These are phyloP conservation scores for Clonostachys chloroleuca DNA, from an alignment of 2,329 filamentous ascomycete genomes.

Conservation along the genomic window DNA sequence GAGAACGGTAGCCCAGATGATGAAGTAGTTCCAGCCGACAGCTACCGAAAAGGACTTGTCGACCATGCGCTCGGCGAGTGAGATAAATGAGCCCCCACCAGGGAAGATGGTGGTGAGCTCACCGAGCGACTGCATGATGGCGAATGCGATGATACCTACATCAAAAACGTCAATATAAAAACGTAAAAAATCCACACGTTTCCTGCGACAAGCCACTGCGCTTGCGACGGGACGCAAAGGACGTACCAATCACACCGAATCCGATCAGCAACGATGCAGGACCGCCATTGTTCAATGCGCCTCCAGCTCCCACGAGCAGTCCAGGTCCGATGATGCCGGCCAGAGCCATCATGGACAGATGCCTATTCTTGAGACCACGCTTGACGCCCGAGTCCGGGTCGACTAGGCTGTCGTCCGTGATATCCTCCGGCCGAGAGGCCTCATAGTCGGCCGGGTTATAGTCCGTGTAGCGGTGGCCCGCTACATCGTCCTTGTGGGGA, in stretches of 20 bases:
- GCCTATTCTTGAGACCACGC: slow-evolving; percentile 63
- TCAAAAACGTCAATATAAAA: neutral
- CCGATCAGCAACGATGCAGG: slow-evolving; percentile 70
- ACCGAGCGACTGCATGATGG: slow-evolving; percentile 69
- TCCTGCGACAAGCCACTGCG: neutral
- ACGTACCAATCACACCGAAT: slow-evolving; percentile 60
- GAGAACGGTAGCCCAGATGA: slow-evolving; percentile 62
- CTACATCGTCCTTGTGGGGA: too few relatives aligned
- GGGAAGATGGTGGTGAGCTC: slow-evolving; percentile 73
- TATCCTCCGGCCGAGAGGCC: too few relatives aligned
- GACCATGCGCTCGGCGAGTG: slow-evolving; percentile 65
- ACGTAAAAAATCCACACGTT: neutral
- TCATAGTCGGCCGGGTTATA: too few relatives aligned
- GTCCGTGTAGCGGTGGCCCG: too few relatives aligned
- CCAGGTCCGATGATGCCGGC: slow-evolving; percentile 65
- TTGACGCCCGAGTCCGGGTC: slow-evolving; percentile 63
- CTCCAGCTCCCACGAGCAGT: slow-evolving; percentile 66
- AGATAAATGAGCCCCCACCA: slow-evolving; percentile 67
- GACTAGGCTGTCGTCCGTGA: slow-evolving; percentile 33
- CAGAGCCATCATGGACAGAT: slow-evolving; percentile 62
- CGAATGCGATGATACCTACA: slow-evolving; percentile 54
- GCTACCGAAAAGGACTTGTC: slow-evolving; percentile 66
- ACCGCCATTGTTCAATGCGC: slow-evolving; percentile 63
- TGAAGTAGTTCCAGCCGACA: slow-evolving; percentile 69
- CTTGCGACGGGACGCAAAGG: neutral